Percentiles rank a stretch among this genome's conserved stretches.
phyloP scores from a whole-genome alignment of 192 early-diverging fungal genomes.

The Coemansia aciculifera region DNA sequence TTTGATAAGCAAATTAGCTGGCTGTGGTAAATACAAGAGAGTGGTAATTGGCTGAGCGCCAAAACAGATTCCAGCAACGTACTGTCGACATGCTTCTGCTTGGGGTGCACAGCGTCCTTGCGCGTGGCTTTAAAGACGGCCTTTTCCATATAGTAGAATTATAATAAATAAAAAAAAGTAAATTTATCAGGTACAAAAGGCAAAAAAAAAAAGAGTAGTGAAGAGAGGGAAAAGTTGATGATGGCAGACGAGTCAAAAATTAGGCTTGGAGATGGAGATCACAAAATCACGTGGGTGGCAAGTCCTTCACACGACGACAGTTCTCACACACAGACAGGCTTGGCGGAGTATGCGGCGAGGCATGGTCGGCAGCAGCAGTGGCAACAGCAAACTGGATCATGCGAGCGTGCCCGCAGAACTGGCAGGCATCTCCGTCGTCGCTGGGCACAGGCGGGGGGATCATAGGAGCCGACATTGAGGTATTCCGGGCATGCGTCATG shows the following conservation, averaged over 20 bases:
- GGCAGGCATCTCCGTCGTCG: conserved; percentile 16
- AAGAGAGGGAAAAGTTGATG: background rate
- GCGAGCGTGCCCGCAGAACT: conserved; percentile 32
- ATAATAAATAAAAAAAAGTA: background rate
- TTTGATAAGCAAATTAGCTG: background rate
- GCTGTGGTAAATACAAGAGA: background rate
- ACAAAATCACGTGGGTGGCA: conserved; percentile 14
- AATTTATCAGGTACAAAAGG: background rate
- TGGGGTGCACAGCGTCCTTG: conserved; percentile 56
- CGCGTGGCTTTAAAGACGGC: conserved; percentile 57
- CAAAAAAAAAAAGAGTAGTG: conserved; percentile 2
- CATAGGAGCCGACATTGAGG: background rate
- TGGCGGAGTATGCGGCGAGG: background rate
- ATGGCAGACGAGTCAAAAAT: background rate
- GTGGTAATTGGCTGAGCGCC: background rate
- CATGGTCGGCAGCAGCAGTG: conserved; percentile 1
- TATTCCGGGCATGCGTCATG: conserved; percentile 26
- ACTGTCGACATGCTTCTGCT: conserved; percentile 59
- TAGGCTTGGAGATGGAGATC: background rate
- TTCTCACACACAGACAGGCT: conserved; percentile 39
- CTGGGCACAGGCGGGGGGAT: conserved; percentile 8
- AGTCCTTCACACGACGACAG: conserved; percentile 42
- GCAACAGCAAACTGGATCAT: conserved; percentile 48
- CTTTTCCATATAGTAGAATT: conserved; percentile 52
- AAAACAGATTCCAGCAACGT: conserved; percentile 18